Evolutionary conservation across 2,329 filamentous ascomycete genomes (phyloP), one percentile per base, ranked within the genome.

Genomic region (Clarireedia hainanense): DNA sequence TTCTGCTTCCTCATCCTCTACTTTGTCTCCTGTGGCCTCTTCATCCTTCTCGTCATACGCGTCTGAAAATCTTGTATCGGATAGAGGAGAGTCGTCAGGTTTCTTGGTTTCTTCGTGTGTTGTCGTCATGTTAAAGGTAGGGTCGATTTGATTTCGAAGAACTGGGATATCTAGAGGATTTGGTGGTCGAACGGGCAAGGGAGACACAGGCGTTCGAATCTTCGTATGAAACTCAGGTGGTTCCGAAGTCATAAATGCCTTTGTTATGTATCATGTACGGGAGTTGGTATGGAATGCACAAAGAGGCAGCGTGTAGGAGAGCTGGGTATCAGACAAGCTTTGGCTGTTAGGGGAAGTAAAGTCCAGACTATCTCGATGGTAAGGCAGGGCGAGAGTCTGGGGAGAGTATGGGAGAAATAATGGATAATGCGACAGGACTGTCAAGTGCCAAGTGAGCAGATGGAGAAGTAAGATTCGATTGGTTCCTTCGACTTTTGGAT

Each of bases 71-170:
- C 61, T 65, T 20, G 66, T 66, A 43, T 66, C 64, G 47, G 60
- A 58, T 47, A 61, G 63, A 17, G 63, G 57, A 50, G 63, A 60
- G 15, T 61, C 60, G 9, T 49, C 36, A 30, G 48, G 46, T n/a
- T 55, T 17, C 23, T 49, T 50, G 6, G 56, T 26, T 49, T 62
- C 57, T 55, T 58, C 52, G 69, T 81, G 80, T 60, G 77, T 78
- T 53, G 82, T 76, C 55, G 82, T 82, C 69, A 86, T 83, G 72
- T 85, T 84, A 75, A 87, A 86, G 64, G 80, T 74, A 54, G 83
- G 82, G 72, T 89, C 84, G 80, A 83, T 88, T 73, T 87, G 84
- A 68, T 85, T 83, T 68, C 84, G 79, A 66, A 88, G 75, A 54
- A 89, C 80, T 57, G 85, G 83, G 58, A 88, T 86, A 63, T 82